Conservation (phyloP, 768 basidiomycete genomes). For the Collybia sp. region DNA sequence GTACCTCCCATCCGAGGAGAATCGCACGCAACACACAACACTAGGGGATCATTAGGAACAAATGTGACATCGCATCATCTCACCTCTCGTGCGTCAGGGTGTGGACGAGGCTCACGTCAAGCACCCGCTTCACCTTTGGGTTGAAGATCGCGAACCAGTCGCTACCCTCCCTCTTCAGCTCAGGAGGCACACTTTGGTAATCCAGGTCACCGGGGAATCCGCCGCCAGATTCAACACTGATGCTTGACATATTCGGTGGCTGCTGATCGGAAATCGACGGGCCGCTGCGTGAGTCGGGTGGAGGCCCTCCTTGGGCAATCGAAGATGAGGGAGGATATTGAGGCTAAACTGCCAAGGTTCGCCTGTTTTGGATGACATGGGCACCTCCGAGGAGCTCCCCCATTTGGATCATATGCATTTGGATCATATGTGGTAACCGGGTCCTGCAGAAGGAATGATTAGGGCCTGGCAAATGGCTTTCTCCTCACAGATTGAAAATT, state of each 20-base stretch:
- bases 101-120: conserved; percentile 80
- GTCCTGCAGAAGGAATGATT: too few relatives aligned
- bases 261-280: conserved; percentile 8
- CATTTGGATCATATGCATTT: too few relatives aligned
- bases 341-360: too few relatives aligned
- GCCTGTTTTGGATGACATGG: too few relatives aligned
- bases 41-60: conserved; percentile 14
- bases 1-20: conserved; percentile 89
- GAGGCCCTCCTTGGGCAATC: too few relatives aligned
- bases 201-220: conserved; percentile 45
- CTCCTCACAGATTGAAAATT: too few relatives aligned
- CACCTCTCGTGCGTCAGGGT: conserved; percentile 91
- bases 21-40: conserved; percentile 84
- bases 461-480: too few relatives aligned
- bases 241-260: conserved; percentile 7
- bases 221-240: conserved; percentile 12
- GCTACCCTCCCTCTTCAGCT: conserved; percentile 65
- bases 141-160: conserved; percentile 93
- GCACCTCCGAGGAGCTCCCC: too few relatives aligned
- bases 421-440: too few relatives aligned
- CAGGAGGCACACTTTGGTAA: conserved; percentile 36
- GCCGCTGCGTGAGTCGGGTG: too few relatives aligned
- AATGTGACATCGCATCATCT: conserved; percentile 7
- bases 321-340: too few relatives aligned
- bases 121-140: conserved; percentile 67